These are phyloP conservation scores for Pichia kudriavzevii DNA, from an alignment of 1,139 yeast genomes.

Conservation along the genomic window DNA sequence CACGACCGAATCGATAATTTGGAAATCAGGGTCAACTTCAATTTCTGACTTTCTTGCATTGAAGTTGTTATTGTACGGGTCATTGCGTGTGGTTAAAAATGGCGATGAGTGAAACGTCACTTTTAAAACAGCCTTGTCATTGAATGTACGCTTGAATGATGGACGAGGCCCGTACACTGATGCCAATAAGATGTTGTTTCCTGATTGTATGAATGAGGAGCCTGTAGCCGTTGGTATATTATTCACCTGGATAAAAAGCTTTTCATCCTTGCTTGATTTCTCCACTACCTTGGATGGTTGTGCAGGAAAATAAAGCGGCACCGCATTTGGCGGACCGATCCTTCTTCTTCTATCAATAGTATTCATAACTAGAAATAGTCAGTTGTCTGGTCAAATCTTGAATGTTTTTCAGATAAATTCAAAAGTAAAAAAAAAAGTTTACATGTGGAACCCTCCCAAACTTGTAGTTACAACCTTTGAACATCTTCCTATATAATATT, in stretches of 20 bases:
- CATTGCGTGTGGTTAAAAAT: slow-evolving; percentile 13
- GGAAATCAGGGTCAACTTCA: slow-evolving; percentile 6
- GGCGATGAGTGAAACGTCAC: slow-evolving; percentile 19
- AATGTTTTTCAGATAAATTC: background rate
- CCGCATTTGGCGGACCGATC: slow-evolving; percentile 56
- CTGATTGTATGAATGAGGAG: slow-evolving; percentile 70
- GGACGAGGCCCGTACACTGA: slow-evolving; percentile 90
- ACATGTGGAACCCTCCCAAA: no score
- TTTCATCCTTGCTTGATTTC: slow-evolving; percentile 2
- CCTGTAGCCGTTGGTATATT: slow-evolving; percentile 72
- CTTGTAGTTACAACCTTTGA: no score
- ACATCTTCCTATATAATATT: no score
- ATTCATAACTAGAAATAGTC: no score
- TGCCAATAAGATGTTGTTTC: slow-evolving; percentile 53
- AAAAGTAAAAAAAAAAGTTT: background rate
- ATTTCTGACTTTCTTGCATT: background rate
- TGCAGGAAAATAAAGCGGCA: slow-evolving; percentile 38
- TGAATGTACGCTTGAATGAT: slow-evolving; percentile 31
- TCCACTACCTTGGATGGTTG: background rate
- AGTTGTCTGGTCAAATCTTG: no score
- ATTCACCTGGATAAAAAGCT: slow-evolving; percentile 44
- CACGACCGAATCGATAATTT: slow-evolving; percentile 10
- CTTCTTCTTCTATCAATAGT: slow-evolving; percentile 63
- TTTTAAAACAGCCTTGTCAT: slow-evolving; percentile 23
- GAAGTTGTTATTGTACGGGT: background rate